phyloP scores from a whole-genome alignment of 2,329 filamentous ascomycete genomes.

The Clarireedia homoeocarpa region DNA sequence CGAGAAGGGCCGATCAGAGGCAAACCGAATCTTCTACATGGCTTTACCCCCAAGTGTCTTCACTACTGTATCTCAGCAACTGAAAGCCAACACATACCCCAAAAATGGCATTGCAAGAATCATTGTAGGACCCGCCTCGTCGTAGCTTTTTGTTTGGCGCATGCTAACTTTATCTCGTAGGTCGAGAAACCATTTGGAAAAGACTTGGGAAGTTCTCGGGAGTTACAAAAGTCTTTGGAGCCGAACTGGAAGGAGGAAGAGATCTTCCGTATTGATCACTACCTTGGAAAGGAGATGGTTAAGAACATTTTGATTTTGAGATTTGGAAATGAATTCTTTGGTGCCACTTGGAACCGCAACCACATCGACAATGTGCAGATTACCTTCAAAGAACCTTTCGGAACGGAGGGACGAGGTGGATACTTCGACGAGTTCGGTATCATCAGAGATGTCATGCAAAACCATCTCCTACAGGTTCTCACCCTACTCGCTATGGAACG shows the following conservation, averaged over 20 bases:
- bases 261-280: constrained; percentile 98
- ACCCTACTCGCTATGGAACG: constrained; percentile 97
- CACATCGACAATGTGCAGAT: constrained; percentile 99
- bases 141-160: not conserved
- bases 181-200: constrained; percentile 99
- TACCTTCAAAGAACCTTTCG: constrained; percentile 98
- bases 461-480: constrained; percentile 93
- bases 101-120: constrained; percentile 83
- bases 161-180: constrained; percentile 37
- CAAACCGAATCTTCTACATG: constrained; percentile 98
- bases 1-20: constrained; percentile 74
- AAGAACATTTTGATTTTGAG: constrained; percentile 98
- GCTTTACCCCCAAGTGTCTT: constrained; percentile 95
- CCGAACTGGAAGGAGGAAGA: constrained; percentile 99
- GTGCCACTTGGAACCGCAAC: constrained; percentile 97
- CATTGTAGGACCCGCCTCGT: constrained; percentile 58
- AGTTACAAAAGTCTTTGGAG: constrained; percentile 88
- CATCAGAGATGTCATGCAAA: constrained; percentile 99
- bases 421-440: constrained; percentile 99
- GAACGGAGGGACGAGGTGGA: constrained; percentile 92
- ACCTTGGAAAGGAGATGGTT: constrained; percentile 99
- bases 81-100: constrained; percentile 97
- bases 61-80: constrained; percentile 91
- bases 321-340: constrained; percentile 98
- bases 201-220: constrained; percentile 86